A percentile compares a stretch with the other conserved stretches of the same genome.
Conservation (phyloP, 495 filamentous ascomycete genomes). For the Pyronema omphalodes region DNA sequence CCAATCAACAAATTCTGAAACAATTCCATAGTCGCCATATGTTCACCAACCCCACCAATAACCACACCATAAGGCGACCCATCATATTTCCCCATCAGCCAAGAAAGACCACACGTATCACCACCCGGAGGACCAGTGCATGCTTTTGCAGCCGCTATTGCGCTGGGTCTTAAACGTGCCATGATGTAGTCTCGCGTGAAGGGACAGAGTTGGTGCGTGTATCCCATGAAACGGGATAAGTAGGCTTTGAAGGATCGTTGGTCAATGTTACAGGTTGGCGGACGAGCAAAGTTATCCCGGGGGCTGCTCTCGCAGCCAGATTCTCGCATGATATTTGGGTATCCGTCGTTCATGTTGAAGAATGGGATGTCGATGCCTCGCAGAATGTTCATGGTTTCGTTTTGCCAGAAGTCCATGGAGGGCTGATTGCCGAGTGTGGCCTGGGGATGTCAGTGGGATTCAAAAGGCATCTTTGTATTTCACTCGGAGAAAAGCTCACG, state of each 20-base stretch:
- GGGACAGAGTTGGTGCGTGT: constrained; percentile 50
- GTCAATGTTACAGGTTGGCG: constrained; percentile 44
- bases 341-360: constrained; percentile 30
- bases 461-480: neutral
- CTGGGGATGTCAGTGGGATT: neutral
- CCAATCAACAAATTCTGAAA: constrained; percentile 37
- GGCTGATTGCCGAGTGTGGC: neutral
- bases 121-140: constrained; percentile 43
- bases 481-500: neutral
- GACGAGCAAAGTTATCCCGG: constrained; percentile 25
- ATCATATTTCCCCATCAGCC: constrained; percentile 36
- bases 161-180: constrained; percentile 44
- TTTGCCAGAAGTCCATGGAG: neutral
- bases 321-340: constrained; percentile 46
- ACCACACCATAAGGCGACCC: constrained; percentile 24
- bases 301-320: constrained; percentile 35
- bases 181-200: constrained; percentile 44
- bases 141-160: constrained; percentile 45
- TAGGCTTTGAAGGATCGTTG: constrained; percentile 78
- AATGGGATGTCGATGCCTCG: constrained; percentile 39
- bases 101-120: constrained; percentile 45
- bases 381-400: constrained; percentile 31
- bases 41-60: constrained; percentile 34
- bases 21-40: constrained; percentile 40
- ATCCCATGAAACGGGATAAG: constrained; percentile 64